These are phyloP conservation scores for Panicum hallii DNA, from an alignment of 202 grass and related monocot genomes.

Conservation along the genomic window DNA sequence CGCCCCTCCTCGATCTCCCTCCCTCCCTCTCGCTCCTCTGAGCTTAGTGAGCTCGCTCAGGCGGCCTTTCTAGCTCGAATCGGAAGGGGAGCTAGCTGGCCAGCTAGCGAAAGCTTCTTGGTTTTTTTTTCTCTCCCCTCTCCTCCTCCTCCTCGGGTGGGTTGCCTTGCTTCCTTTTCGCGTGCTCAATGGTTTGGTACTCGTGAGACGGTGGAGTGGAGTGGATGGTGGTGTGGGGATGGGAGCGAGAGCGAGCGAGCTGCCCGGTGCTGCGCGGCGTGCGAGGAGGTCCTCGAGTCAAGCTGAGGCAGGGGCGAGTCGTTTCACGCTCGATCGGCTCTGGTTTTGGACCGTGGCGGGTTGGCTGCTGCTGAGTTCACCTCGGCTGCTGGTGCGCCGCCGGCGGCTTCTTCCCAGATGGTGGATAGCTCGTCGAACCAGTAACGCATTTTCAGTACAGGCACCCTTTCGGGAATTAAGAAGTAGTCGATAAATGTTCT, in stretches of 20 bases:
- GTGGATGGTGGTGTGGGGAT: neutral
- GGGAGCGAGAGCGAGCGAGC: neutral
- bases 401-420: neutral
- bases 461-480: neutral
- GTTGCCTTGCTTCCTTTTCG: neutral
- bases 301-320: neutral
- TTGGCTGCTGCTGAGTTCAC: neutral
- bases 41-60: neutral
- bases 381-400: neutral
- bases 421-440: neutral
- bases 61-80: neutral
- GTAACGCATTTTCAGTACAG: neutral
- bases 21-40: neutral
- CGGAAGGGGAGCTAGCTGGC: conserved; percentile 33
- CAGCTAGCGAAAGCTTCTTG: conserved; percentile 16
- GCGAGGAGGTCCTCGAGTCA: conserved; percentile 30
- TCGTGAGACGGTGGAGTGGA: neutral
- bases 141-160: neutral
- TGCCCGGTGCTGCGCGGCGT: conserved; percentile 1
- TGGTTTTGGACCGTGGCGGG: conserved; percentile 12
- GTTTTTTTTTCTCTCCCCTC: neutral
- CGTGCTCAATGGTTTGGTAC: conserved; percentile 34
- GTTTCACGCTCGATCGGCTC: conserved; percentile 4
- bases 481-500: neutral
- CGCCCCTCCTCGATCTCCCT: neutral